Percentiles rank a stretch among this genome's conserved stretches.
Conservation (phyloP, 441 rosid genomes). For the Populus tomentosa region DNA sequence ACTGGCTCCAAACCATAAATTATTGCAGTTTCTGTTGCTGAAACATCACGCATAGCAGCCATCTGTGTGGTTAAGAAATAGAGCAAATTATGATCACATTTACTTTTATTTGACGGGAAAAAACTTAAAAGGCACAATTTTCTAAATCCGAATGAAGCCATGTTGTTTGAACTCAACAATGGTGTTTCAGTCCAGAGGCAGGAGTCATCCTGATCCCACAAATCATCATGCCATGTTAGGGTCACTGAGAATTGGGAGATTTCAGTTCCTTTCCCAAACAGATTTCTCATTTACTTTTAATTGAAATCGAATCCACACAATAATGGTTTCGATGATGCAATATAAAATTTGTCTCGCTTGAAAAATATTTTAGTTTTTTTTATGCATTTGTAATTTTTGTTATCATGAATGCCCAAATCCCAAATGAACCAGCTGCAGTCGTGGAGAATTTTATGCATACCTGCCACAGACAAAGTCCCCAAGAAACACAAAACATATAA, state of each 20-base stretch:
- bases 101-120: background rate
- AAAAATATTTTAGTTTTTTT: background rate
- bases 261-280: background rate
- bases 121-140: background rate
- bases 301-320: background rate
- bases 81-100: background rate
- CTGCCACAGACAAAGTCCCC: background rate
- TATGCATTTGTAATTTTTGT: background rate
- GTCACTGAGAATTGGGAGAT: background rate
- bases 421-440: background rate
- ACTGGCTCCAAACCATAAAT: slow-evolving; percentile 63
- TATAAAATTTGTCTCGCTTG: background rate
- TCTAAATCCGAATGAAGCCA: background rate
- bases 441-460: background rate
- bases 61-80: slow-evolving; percentile 31
- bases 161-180: background rate
- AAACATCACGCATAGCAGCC: slow-evolving; percentile 55
- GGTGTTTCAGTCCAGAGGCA: background rate
- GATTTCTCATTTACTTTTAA: background rate
- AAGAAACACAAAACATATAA: background rate
- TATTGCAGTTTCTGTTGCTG: slow-evolving; percentile 57
- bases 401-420: background rate
- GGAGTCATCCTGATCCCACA: background rate
- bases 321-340: background rate
- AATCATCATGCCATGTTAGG: background rate